Base-by-base conservation (phyloP, 78 protist genomes). In the Speleostelium caveatum region DNA sequence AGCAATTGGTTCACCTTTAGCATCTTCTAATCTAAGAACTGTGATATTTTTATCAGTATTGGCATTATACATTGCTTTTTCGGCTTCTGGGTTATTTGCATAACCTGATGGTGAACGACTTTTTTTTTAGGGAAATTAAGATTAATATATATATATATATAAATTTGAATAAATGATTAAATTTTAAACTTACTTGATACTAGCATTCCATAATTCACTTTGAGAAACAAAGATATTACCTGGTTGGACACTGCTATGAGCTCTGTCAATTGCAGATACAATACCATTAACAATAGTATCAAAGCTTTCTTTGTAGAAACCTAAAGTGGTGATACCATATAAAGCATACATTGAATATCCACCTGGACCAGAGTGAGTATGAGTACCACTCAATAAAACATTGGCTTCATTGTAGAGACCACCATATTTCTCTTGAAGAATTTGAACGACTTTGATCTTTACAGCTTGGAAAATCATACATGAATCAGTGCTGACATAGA, bases 291-390 rank as follows among this genome's bases (percentile, higher is more conserved):
- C 86, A 55, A 92, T 65, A 1, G 93, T 73, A 55, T 92, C 93
- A 58, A 92, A 80, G 65, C 61, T 77, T 19, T 90, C 75, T 72
- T 76, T 41, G 42, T 73, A 83, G 86, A 92, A 92, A 59, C 97
- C 97, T 2, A 71, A 58, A 26, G 94, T 55, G 38, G 95, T 86
- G 39, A 95, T 71, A 59, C 94, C 86, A 86, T 90, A 95, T 30
- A 95, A 35, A 26, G 93, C 69, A 56, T 86, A 95, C 75, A 66
- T 59, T 12, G 91, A 80, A 39, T 76, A 95, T 32, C 95, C 97
- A 5, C 86, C 97, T n/a, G 95, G 94, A 4, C 95, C 95, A 16
- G 94, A 71, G 74, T 95, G 97, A 33, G 97, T 92, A 71, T 95
- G 97, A 58, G 65, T 77, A 55, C 95, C 97, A 53, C 89, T 58